These are phyloP conservation scores for Diaporthe destruens DNA, from an alignment of 2,329 filamentous ascomycete species.

Conservation along the genomic window DNA sequence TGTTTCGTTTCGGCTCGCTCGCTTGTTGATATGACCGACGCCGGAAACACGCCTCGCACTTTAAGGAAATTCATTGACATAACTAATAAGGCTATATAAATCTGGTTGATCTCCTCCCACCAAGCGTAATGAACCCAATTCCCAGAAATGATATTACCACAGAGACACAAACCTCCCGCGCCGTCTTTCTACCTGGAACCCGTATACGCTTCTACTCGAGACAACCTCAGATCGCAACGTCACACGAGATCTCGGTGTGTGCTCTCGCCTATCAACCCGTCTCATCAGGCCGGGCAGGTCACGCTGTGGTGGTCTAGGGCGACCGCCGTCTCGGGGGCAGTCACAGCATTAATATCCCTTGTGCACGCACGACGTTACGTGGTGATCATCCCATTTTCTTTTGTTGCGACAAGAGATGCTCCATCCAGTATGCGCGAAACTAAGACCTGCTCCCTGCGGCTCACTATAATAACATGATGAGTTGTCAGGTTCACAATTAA, in stretches of 20 bases:
- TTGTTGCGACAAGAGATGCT: slow-evolving; percentile 1
- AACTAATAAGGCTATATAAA: slow-evolving; percentile 1
- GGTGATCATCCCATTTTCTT: neutral
- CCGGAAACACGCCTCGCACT: neutral
- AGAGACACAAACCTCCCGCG: slow-evolving; percentile 20
- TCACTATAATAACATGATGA: neutral
- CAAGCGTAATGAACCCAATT: neutral
- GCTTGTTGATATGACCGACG: neutral
- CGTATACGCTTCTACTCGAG: slow-evolving; percentile 35
- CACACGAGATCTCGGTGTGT: slow-evolving; percentile 11
- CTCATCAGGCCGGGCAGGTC: neutral
- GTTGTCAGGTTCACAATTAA: neutral
- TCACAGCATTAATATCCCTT: neutral
- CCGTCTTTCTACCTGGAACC: slow-evolving; percentile 17
- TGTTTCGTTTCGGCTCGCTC: slow-evolving; percentile 34
- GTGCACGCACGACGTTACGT: neutral
- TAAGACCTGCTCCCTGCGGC: neutral
- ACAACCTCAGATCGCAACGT: slow-evolving; percentile 26
- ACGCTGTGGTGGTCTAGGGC: neutral
- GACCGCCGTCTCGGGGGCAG: slow-evolving; percentile 17
- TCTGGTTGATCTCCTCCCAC: neutral
- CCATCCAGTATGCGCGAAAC: slow-evolving; percentile 4
- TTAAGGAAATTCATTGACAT: neutral
- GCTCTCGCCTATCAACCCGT: slow-evolving; percentile 4
- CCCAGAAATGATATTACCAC: neutral